These are phyloP conservation scores for Hagleromyces aurorensis DNA, from an alignment of 805 yeast genomes.

Conservation along the genomic window DNA sequence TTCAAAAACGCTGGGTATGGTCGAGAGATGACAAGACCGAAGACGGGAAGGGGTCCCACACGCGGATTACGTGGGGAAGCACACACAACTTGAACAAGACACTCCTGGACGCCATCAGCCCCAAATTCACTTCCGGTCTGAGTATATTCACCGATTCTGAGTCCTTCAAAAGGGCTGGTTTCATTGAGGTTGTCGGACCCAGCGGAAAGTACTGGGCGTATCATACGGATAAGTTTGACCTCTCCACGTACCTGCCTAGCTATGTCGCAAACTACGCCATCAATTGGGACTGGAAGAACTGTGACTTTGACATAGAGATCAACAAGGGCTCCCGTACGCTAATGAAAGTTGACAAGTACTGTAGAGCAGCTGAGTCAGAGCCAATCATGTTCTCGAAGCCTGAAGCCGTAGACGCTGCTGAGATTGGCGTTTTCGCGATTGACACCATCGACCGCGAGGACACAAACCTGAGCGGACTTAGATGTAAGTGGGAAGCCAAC, in stretches of 20 bases:
- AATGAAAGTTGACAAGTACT: slow-evolving; percentile 19
- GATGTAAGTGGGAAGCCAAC: slow-evolving; percentile 22
- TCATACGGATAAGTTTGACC: no score
- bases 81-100: neutral
- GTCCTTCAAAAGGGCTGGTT: no score
- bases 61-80: slow-evolving; percentile 15
- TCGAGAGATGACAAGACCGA: no score
- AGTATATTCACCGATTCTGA: slow-evolving; percentile 3
- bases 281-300: slow-evolving; percentile 4
- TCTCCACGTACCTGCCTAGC: no score
- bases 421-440: slow-evolving; percentile 24
- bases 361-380: slow-evolving; percentile 5
- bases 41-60: no score
- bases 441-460: slow-evolving; percentile 19
- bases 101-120: slow-evolving; percentile 4
- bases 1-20: no score
- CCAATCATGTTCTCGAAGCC: slow-evolving; percentile 5
- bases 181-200: neutral
- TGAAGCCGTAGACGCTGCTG: slow-evolving; percentile 10
- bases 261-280: no score
- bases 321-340: neutral
- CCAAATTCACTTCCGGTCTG: slow-evolving; percentile 5
- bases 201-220: neutral
- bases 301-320: slow-evolving; percentile 7
- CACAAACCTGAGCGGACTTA: slow-evolving; percentile 21